phyloP scores from a whole-genome alignment of 192 early-diverging fungal genomes.

The Diversispora epigaea region DNA sequence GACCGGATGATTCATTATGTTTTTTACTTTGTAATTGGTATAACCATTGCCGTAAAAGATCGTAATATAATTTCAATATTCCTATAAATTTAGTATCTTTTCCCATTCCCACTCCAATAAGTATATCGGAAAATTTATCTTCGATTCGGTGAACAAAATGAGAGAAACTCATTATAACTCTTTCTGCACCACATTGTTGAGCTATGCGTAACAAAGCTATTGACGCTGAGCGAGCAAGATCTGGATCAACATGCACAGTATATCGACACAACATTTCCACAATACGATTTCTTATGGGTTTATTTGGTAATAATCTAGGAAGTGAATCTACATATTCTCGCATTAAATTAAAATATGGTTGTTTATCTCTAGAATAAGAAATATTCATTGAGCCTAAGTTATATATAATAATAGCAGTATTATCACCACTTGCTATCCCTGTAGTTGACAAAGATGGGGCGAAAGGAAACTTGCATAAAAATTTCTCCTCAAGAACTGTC shows the following conservation, averaged over 20 bases:
- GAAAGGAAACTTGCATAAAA: conserved; percentile 35
- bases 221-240: conserved; percentile 65
- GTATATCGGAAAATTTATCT: conserved; percentile 49
- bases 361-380: conserved; percentile 55
- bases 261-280: conserved; percentile 83
- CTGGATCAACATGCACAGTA: conserved; percentile 82
- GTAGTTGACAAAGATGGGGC: not conserved
- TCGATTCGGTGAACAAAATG: conserved; percentile 55
- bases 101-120: conserved; percentile 34
- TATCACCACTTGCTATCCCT: conserved; percentile 18
- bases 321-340: conserved; percentile 69
- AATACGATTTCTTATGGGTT: conserved; percentile 57
- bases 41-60: conserved; percentile 60
- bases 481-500: conserved; percentile 52
- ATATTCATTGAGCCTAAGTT: conserved; percentile 51
- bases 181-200: conserved; percentile 53
- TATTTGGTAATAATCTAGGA: conserved; percentile 68
- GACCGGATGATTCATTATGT: conserved; percentile 30
- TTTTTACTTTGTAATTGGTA: conserved; percentile 40
- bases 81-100: conserved; percentile 42
- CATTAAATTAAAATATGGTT: conserved; percentile 67
- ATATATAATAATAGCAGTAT: conserved; percentile 45
- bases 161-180: conserved; percentile 52
- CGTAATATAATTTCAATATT: conserved; percentile 65
- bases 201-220: conserved; percentile 68